Conservation (phyloP, 2,329 filamentous ascomycete species). For the Laburnicola sp. region DNA sequence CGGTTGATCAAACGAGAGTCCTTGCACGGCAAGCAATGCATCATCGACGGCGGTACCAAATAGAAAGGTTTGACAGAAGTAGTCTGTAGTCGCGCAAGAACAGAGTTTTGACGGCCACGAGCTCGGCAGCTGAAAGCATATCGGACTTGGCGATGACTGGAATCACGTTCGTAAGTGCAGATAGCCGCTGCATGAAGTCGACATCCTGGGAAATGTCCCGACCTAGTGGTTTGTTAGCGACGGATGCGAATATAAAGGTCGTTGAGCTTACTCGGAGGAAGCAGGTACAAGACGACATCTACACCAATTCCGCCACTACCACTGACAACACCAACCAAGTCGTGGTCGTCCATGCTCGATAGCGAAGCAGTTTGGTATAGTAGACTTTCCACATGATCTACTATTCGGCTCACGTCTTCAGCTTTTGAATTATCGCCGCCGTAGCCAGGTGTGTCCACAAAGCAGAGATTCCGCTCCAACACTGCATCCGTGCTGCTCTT, state of each 20-base stretch:
- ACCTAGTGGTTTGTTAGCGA: constrained; percentile 33
- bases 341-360: constrained; percentile 66
- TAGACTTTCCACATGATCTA: constrained; percentile 73
- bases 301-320: constrained; percentile 82
- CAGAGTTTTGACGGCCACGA: constrained; percentile 63
- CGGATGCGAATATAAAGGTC: not conserved
- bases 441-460: constrained; percentile 80
- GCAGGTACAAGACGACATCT: constrained; percentile 81
- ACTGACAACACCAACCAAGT: constrained; percentile 76
- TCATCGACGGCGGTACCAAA: constrained; percentile 57
- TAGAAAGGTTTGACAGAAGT: constrained; percentile 67
- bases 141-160: constrained; percentile 81
- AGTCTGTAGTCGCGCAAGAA: constrained; percentile 60
- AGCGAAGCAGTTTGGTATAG: constrained; percentile 66
- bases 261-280: constrained; percentile 65
- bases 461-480: constrained; percentile 89
- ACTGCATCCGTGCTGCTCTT: constrained; percentile 74
- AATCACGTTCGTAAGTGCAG: constrained; percentile 78
- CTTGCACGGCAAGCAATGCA: constrained; percentile 40
- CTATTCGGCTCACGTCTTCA: constrained; percentile 42
- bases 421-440: constrained; percentile 46
- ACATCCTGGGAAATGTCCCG: constrained; percentile 61
- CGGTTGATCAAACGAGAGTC: constrained; percentile 26
- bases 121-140: constrained; percentile 61
- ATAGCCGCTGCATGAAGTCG: constrained; percentile 70